phyloP scores from a whole-genome alignment of 2,329 filamentous ascomycete genomes.

The Fusarium nodosum region DNA sequence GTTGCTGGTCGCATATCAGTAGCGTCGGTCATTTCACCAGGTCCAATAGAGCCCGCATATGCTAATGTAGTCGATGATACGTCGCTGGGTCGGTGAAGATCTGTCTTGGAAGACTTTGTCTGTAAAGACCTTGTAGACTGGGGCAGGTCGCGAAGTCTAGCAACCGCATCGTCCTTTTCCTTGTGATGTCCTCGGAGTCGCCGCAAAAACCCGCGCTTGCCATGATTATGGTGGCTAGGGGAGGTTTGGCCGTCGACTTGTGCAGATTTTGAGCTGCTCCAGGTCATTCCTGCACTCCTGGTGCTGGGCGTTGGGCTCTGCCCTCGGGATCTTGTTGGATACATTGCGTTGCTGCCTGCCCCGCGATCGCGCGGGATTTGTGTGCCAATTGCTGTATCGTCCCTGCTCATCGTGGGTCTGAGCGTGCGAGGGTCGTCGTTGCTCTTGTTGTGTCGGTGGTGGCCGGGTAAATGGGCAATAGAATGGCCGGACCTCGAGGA shows the following conservation, averaged over 20 bases:
- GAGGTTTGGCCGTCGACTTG: slow-evolving; percentile 70
- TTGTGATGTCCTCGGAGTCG: slow-evolving; percentile 67
- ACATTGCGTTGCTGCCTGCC: slow-evolving; percentile 62
- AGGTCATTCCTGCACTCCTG: slow-evolving; percentile 66
- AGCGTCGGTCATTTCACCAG: slow-evolving; percentile 50
- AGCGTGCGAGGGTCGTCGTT: slow-evolving; percentile 75
- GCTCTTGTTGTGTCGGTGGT: slow-evolving; percentile 78
- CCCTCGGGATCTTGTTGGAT: slow-evolving; percentile 70
- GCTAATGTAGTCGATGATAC: slow-evolving; percentile 57
- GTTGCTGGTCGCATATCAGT: slow-evolving; percentile 48
- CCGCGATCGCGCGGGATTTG: slow-evolving; percentile 64
- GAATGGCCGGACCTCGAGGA: slow-evolving; percentile 71
- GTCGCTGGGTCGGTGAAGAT: slow-evolving; percentile 58
- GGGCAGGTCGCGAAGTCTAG: slow-evolving; percentile 63
- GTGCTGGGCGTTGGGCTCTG: slow-evolving; percentile 86
- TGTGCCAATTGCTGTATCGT: slow-evolving; percentile 71
- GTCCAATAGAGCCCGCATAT: slow-evolving; percentile 49
- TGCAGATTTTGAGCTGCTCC: slow-evolving; percentile 62
- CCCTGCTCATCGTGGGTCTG: slow-evolving; percentile 80
- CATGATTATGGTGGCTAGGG: slow-evolving; percentile 65
- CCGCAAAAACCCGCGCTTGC: slow-evolving; percentile 65
- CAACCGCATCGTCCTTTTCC: slow-evolving; percentile 60
- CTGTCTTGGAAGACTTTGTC: slow-evolving; percentile 63
- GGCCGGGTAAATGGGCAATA: slow-evolving; percentile 74
- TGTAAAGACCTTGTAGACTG: slow-evolving; percentile 67